Conservation (phyloP, 352 stramenopile species). For the Pythium insidiosum region DNA sequence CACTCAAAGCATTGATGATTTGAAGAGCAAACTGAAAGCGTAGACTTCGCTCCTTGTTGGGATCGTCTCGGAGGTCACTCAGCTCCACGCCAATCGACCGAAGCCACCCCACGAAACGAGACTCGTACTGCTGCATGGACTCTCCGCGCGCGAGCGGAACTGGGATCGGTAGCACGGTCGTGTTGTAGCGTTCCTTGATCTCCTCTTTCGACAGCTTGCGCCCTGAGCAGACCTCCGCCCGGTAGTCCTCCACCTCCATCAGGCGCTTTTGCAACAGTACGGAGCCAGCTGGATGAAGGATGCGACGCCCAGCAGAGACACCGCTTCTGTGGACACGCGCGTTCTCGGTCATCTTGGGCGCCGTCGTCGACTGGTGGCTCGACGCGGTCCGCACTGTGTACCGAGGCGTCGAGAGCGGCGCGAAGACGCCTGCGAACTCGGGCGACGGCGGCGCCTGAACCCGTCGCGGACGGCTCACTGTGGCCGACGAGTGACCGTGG, state of each 20-base stretch:
- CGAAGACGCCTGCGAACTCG: too few relatives aligned
- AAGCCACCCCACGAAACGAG: slow-evolving; percentile 6
- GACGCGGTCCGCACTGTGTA: too few relatives aligned
- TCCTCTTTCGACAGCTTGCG: not conserved
- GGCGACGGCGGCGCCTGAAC: slow-evolving; percentile 1
- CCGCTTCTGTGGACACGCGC: too few relatives aligned
- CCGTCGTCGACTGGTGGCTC: slow-evolving; percentile 1
- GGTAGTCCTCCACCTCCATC: slow-evolving; percentile 5
- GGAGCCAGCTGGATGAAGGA: too few relatives aligned
- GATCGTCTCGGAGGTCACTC: not conserved
- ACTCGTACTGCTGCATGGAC: slow-evolving; percentile 5
- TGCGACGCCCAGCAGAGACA: too few relatives aligned
- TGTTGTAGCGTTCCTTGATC: not conserved
- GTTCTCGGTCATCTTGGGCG: not conserved
- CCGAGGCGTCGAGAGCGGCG: too few relatives aligned
- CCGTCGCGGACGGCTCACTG: slow-evolving; percentile 5
- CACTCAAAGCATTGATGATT: slow-evolving; percentile 3
- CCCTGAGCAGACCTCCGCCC: not conserved
- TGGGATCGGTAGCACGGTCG: not conserved
- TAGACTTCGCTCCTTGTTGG: not conserved
- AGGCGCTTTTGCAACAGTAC: not conserved
- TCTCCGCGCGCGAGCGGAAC: slow-evolving; percentile 7
- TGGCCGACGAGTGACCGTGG: too few relatives aligned
- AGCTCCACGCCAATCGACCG: not conserved
- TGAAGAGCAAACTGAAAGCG: not conserved